These are phyloP conservation scores for Cryptococcus neoformans DNA, from an alignment of 1,284 basidiomycete species.

Conservation along the genomic window DNA sequence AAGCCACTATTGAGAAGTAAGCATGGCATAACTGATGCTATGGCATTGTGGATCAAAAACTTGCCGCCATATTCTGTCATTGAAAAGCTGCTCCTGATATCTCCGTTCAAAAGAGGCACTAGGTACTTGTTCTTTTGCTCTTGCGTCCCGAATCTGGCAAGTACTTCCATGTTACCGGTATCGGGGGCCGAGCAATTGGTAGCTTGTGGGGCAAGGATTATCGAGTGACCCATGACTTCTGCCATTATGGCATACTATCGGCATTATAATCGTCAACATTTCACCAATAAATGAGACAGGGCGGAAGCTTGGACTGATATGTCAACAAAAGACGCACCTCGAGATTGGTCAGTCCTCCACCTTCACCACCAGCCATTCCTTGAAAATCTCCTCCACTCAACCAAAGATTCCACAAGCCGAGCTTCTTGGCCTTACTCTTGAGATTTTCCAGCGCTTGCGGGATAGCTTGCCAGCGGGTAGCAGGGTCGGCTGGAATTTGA, in stretches of 20 bases:
- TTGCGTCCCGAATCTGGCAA: constrained; percentile 85
- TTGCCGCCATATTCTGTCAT: constrained; percentile 90
- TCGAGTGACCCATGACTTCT: constrained; percentile 82
- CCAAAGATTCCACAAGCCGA: constrained; percentile 97
- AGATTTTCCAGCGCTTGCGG: constrained; percentile 79
- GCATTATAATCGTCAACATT: not conserved
- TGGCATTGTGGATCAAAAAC: constrained; percentile 28
- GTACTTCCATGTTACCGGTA: constrained; percentile 97
- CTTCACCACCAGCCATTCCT: constrained; percentile 56
- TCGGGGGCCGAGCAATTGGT: constrained; percentile 94
- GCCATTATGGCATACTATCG: constrained; percentile 91
- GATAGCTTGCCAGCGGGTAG: constrained; percentile 74
- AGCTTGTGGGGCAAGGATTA: constrained; percentile 75
- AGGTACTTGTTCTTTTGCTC: constrained; percentile 93
- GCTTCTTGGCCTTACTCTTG: constrained; percentile 80
- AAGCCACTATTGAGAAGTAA: constrained; percentile 62
- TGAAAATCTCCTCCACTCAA: constrained; percentile 91
- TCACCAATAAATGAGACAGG: not conserved
- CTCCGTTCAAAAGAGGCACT: constrained; percentile 78
- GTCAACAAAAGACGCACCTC: constrained; percentile 59
- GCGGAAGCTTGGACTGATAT: not conserved
- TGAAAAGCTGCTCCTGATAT: constrained; percentile 88
- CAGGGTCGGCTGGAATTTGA: constrained; percentile 75
- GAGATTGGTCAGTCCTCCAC: constrained; percentile 86
- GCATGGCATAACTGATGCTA: not conserved